A percentile compares a stretch with the other conserved stretches of the same genome.
phyloP scores from a whole-genome alignment of 2,329 filamentous ascomycete genomes.

The Xylariomycetidae sp. region DNA sequence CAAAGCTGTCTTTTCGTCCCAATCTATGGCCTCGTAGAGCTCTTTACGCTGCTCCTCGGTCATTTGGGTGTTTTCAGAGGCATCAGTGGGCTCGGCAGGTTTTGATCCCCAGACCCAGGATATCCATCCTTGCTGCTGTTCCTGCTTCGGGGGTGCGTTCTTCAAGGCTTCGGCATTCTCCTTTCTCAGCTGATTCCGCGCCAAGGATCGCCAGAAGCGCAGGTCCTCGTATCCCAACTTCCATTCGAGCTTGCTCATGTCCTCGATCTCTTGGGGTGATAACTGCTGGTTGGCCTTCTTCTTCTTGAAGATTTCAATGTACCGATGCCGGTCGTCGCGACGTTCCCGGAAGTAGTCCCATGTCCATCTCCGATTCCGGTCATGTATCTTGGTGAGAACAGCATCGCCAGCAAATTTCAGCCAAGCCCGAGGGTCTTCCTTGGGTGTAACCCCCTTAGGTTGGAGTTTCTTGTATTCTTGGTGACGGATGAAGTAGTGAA shows the following conservation, averaged over 20 bases:
- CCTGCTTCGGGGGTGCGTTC: constrained; percentile 44
- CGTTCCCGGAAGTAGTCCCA: constrained; percentile 95
- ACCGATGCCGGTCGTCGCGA: constrained; percentile 80
- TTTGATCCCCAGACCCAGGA: constrained; percentile 89
- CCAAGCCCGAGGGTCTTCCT: constrained; percentile 91
- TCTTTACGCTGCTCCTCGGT: constrained; percentile 95
- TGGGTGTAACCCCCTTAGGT: constrained; percentile 73
- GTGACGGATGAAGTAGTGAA: constrained; percentile 96
- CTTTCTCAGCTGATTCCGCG: constrained; percentile 89
- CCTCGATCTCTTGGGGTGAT: constrained; percentile 63
- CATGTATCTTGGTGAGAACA: constrained; percentile 89
- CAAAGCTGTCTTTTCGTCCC: constrained; percentile 91
- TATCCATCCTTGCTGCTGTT: constrained; percentile 79
- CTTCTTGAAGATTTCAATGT: constrained; percentile 96
- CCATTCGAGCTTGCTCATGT: constrained; percentile 72
- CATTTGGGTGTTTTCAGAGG: constrained; percentile 78
- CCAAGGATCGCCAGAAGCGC: constrained; percentile 93
- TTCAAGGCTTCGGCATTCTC: constrained; percentile 90
- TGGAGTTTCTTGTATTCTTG: constrained; percentile 95
- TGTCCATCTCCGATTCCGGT: constrained; percentile 87
- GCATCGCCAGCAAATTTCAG: constrained; percentile 85
- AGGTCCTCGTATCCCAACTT: constrained; percentile 93
- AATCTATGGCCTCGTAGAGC: constrained; percentile 95
- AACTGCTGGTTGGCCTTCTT: constrained; percentile 73
- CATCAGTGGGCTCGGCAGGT: constrained; percentile 50